A percentile compares a stretch with the other conserved stretches of the same genome.
Conservation (phyloP, 1,284 basidiomycete species). For the Fomes fomentarius region DNA sequence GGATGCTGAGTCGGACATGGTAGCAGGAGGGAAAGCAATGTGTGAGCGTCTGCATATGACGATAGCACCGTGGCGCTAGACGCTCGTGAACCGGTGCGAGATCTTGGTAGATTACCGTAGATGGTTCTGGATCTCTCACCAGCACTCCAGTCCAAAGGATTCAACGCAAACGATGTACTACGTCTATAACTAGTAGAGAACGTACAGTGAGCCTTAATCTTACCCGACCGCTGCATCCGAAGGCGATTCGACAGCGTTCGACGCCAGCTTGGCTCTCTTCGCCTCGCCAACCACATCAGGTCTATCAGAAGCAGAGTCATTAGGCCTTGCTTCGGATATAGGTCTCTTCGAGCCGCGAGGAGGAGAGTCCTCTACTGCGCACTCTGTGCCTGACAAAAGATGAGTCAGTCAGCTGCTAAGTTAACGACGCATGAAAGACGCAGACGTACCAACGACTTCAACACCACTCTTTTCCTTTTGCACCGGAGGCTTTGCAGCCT, state of each 20-base stretch:
- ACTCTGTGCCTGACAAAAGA: not conserved
- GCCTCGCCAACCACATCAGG: constrained; percentile 3
- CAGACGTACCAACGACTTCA: constrained; percentile 18
- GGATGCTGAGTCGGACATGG: constrained; percentile 20
- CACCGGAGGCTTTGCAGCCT: constrained; percentile 10
- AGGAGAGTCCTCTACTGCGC: not conserved
- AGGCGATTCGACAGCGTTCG: not conserved
- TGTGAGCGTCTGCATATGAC: constrained; percentile 18
- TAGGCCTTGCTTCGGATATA: constrained; percentile 14
- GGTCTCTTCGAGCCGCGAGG: constrained; percentile 21
- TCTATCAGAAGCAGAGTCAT: not conserved
- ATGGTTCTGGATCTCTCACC: constrained; percentile 14
- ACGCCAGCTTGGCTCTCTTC: constrained; percentile 24
- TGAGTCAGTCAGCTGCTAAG: not conserved
- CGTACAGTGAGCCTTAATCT: too few relatives aligned
- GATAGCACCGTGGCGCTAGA: not conserved
- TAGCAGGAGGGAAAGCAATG: not conserved
- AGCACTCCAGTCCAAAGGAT: too few relatives aligned
- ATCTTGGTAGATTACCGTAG: constrained; percentile 12
- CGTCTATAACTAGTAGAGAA: not conserved
- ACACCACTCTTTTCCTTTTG: constrained; percentile 14
- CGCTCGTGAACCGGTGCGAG: constrained; percentile 10
- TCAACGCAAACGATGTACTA: not conserved
- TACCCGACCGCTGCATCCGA: not conserved
- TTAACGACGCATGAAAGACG: too few relatives aligned